Base-by-base conservation (phyloP, 2,329 filamentous ascomycete species). In the Botrytis medusae region DNA sequence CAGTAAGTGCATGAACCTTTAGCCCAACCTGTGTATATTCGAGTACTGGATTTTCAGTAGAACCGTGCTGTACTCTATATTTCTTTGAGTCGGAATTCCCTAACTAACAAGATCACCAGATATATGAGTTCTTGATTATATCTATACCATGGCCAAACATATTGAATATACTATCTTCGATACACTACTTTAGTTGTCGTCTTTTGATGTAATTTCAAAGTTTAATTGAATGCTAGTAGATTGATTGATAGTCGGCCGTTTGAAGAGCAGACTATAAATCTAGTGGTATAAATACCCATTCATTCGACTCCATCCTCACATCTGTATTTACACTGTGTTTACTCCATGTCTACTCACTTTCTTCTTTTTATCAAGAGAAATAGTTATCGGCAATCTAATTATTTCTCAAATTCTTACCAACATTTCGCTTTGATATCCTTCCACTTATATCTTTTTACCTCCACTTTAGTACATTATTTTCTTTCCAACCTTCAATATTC, bases 41-140 rank as follows among this genome's bases (percentile, higher is more conserved):
- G n/a, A 57, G 51, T 57, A 29, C 1, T 1, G n/a, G 18, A 4
- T 29, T 5, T 16, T 29, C n/a, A n/a, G 5, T 16, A 29, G 18
- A 29, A 16, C 12, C 6, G 14, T 57, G 32, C 12, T 18, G 8
- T 3, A 18, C 1, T 9, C n/a, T 29, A 9, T 18, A 8, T 29
- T 29, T 18, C 25, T 54, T 8, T 16, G 2, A 54, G 51, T 51
- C 22, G 10, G 10, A 51, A n/a, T n/a, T 14, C 14, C 25, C 10
- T 3, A 51, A 51, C 0, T 14, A 2, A 51, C 48, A 51, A 4
- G 0, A 14, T 2, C 4, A 14, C n/a, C n/a, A 22, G 6, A 14
- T 14, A 51, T n/a, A n/a, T 54, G n/a, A 54, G 12, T 29, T n/a
- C 4, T 18, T 29, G 14, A 3, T 54, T 29, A 5, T 5, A 16